Conservation (phyloP, 768 basidiomycete species). For the Chiua virens region DNA sequence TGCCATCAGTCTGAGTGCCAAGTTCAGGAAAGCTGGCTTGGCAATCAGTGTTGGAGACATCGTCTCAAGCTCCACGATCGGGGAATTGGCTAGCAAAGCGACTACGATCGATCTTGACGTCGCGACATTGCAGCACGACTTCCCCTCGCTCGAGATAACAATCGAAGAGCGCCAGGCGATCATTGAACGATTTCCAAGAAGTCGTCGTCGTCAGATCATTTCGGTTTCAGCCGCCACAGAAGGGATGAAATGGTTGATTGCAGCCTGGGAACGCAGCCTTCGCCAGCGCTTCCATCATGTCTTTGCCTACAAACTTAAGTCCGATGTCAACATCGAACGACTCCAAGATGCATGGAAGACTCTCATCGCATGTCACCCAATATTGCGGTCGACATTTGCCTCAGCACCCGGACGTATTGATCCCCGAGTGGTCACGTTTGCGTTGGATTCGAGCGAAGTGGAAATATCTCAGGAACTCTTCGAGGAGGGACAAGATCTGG, state of each 20-base stretch:
- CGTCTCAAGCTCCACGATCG: slow-evolving; percentile 40
- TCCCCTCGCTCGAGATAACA: slow-evolving; percentile 1
- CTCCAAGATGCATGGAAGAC: slow-evolving; percentile 39
- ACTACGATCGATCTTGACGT: not conserved
- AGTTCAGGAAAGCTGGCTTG: slow-evolving; percentile 39
- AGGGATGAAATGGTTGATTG: slow-evolving; percentile 39
- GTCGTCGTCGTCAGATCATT: slow-evolving; percentile 11
- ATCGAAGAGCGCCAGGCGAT: slow-evolving; percentile 13
- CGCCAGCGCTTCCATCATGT: slow-evolving; percentile 43
- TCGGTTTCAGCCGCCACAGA: slow-evolving; percentile 23
- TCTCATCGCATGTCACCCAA: slow-evolving; percentile 36
- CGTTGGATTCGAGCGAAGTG: slow-evolving; percentile 4
- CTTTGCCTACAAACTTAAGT: slow-evolving; percentile 40
- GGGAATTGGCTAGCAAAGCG: slow-evolving; percentile 19
- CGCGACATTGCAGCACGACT: not conserved
- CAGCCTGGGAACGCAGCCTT: slow-evolving; percentile 45
- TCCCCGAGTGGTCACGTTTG: slow-evolving; percentile 27
- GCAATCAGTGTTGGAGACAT: slow-evolving; percentile 37
- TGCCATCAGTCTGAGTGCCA: slow-evolving; percentile 44
- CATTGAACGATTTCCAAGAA: slow-evolving; percentile 14
- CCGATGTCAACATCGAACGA: slow-evolving; percentile 26
- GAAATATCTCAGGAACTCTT: slow-evolving; percentile 8
- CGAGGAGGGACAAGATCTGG: slow-evolving; percentile 6
- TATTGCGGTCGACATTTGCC: slow-evolving; percentile 45
- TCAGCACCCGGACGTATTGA: slow-evolving; percentile 13